phyloP scores from a whole-genome alignment of 306 rosid genomes.

The Prunus fruticosa region DNA sequence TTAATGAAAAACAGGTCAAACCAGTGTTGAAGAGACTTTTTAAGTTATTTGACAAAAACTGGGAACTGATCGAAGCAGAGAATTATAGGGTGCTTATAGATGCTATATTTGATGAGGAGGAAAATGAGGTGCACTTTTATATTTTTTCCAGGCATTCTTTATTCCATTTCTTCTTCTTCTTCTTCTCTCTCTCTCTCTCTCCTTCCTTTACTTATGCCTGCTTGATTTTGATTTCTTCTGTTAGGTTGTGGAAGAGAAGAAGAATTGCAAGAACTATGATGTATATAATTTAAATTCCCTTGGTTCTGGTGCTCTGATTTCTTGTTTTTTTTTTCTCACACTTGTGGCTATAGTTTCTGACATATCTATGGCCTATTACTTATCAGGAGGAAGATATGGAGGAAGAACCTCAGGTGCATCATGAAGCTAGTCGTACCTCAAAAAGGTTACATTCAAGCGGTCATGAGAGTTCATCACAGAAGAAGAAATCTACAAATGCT shows the following conservation, averaged over 20 bases:
- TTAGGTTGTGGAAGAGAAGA: conserved; percentile 39
- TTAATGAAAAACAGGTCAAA: conserved; percentile 59
- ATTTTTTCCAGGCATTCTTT: conserved; percentile 4
- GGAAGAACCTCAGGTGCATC: conserved; percentile 40
- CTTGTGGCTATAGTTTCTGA: conserved; percentile 22
- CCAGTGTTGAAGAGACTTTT: conserved; percentile 74
- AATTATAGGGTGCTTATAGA: conserved; percentile 79
- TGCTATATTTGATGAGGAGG: conserved; percentile 83
- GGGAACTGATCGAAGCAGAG: conserved; percentile 95
- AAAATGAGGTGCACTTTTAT: conserved; percentile 42
- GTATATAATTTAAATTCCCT: conserved; percentile 19
- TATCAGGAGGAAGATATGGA: conserved; percentile 38
- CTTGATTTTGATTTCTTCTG: conserved; percentile 20
- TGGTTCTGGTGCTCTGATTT: conserved; percentile 5
- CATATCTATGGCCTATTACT: conserved; percentile 23
- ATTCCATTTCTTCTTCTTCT: not conserved
- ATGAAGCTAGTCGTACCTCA: conserved; percentile 49
- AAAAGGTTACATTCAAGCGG: conserved; percentile 43
- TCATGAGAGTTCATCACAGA: conserved; percentile 37
- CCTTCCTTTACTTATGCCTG: conserved; percentile 6
- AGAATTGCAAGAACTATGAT: conserved; percentile 27
- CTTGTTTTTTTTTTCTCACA: conserved; percentile 8
- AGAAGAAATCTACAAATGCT: conserved; percentile 26
- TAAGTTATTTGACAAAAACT: conserved; percentile 67
- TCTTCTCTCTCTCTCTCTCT: not conserved